Evolutionary conservation across 768 basidiomycete genomes (phyloP), one percentile per base, ranked within the genome.

Genomic region (Psilocybe subaeruginosa): DNA sequence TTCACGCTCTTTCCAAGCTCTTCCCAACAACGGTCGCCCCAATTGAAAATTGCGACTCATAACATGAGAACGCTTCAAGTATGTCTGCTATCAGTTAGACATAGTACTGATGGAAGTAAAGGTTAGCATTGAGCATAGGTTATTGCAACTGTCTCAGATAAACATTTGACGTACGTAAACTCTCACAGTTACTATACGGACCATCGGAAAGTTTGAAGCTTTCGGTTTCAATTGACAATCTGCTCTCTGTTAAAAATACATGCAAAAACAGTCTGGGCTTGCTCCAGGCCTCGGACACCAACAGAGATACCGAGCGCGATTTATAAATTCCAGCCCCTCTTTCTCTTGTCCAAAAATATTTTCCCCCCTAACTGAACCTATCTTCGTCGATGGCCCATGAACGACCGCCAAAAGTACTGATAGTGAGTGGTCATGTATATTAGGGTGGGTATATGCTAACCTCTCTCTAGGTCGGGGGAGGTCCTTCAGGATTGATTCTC

Each of bases 401-500:
- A 31, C 61, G 45, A 45, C 49, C 59, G 5, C 62, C 65, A 16
- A 69, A 66, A 57, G 67, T 71, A n/a, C 62, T 69, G 56, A 68
- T 71, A 58, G 70, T 69, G 53, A 49, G 70, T 61, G 49, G 31
- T 41, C 29, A 41, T 54, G 9, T 17, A 35, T 19, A 17, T 23
- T 56, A 27, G 45, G 7, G 35, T 29, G 23, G 12, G 30, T 30
- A 9, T 23, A 19, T 53, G n/a, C 14, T 46, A n/a, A 35, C 6
- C 5, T 29, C 37, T 29, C 50, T 33, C 14, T 61, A 82, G 81
- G 80, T 80, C 35, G 82, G 82, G 43, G 80, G 75, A 35, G 81
- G 82, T 9, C 80, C 82, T 7, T 75, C 80, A 39, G 81, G 83
- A 45, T 72, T 82, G 4, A 76, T 80, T 50, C 72, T 76, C 53